Evolutionary conservation across 805 yeast species (phyloP).

Genomic region (Nakazawaea ernobii): DNA sequence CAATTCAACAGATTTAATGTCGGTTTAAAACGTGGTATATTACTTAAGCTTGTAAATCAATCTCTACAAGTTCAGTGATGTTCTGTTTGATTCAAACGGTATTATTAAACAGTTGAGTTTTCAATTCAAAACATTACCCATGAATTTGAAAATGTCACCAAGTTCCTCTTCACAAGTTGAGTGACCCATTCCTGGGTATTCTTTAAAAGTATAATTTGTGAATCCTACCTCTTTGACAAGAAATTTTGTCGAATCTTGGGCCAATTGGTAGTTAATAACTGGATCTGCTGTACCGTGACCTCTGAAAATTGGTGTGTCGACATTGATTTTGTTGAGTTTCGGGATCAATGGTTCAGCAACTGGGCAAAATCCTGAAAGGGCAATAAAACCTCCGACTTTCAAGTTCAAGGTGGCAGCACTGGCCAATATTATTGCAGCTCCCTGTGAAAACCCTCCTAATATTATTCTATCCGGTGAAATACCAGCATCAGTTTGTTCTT

Average conservation of each 20-base stretch:
- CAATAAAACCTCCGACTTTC: slow-evolving; percentile 74
- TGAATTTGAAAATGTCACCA: slow-evolving; percentile 41
- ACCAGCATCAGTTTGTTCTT: slow-evolving; percentile 47
- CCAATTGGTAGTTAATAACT: slow-evolving; percentile 41
- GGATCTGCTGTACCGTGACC: slow-evolving; percentile 86
- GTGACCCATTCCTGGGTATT: slow-evolving; percentile 64
- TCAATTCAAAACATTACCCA: slow-evolving; percentile 26
- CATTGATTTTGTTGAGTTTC: slow-evolving; percentile 34
- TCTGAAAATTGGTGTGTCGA: slow-evolving; percentile 71
- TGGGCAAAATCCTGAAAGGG: slow-evolving; percentile 71
- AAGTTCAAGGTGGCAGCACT: slow-evolving; percentile 44
- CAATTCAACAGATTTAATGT: too few species aligned
- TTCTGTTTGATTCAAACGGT: too few species aligned
- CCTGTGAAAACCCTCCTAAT: slow-evolving; percentile 96
- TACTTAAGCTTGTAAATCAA: too few species aligned
- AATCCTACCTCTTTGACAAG: slow-evolving; percentile 42
- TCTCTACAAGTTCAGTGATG: too few species aligned
- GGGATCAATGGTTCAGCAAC: slow-evolving; percentile 22
- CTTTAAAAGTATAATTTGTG: slow-evolving; percentile 40
- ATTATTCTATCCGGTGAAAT: slow-evolving; percentile 63
- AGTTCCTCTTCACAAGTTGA: slow-evolving; percentile 65
- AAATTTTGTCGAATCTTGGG: slow-evolving; percentile 35
- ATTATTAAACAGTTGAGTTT: too few species aligned
- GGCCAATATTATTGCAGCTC: slow-evolving; percentile 76
- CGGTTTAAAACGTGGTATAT: too few species aligned